Evolutionary conservation across 345 rosid genomes (phyloP), one percentile per base, ranked within the genome.

Genomic region (Sisymbrium irio): DNA sequence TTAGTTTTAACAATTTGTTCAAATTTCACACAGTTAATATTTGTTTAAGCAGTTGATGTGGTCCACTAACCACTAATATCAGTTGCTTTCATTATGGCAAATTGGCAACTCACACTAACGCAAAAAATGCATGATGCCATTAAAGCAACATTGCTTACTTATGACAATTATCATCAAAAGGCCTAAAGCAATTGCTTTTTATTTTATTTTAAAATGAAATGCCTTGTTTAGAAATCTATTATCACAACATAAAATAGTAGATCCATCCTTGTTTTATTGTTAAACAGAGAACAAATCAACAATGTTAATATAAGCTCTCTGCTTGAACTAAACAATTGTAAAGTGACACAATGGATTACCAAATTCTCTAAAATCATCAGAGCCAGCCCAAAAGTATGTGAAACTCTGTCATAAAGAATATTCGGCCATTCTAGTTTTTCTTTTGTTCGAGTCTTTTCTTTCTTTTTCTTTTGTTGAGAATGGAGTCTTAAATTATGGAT

Each of bases 41-140:
- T 54, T 62, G 54, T 41, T 42, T 33, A 33, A 62, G 5, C 20
- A 13, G 32, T 15, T 73, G 28, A 11, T 65, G 35, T 17, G 51
- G 51, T 73, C 66, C 72, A 46, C 59, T 55, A 36, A 56, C 57
- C 71, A 56, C 77, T 65, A 36, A 57, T 35, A 47, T 1, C 9
- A 32, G 36, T 25, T 56, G 33, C 13, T 56, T 36, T 25, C 59
- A 35, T 45, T 15, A 32, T 37, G 51, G 32, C 41, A 60, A n/a
- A 28, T 36, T 37, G 51, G 32, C 41, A 60, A n/a, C 40, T 36
- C 57, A n/a, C 39, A 33, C 65, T 58, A 27, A 27, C 28, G 28
- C 28, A 27, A 33, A 44, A 5, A 18, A 4, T 30, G 8, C 54
- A 47, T 47, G 13, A 47, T 19, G 27, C 14, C 56, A 33, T 37